Conservation (phyloP, 1,139 yeast species). For the Blastobotrys persicus region DNA sequence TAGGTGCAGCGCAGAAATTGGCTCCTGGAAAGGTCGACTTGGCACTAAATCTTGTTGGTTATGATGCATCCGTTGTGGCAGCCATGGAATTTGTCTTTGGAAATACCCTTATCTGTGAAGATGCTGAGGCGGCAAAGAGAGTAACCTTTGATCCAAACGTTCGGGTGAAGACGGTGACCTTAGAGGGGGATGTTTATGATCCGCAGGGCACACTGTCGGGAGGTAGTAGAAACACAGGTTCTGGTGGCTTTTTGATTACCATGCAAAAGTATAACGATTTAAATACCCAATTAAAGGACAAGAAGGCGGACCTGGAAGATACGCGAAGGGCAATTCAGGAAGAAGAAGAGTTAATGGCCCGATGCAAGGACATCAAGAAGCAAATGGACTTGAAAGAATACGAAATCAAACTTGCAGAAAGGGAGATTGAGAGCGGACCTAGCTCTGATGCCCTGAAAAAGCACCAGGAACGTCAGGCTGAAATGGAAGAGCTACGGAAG, state of each 20-base stretch:
- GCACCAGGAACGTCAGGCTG: conserved; percentile 48
- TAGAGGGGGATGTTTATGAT: conserved; percentile 92
- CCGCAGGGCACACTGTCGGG: conserved; percentile 97
- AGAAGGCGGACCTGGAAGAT: conserved; percentile 43
- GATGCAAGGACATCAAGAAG: conserved; percentile 60
- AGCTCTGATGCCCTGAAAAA: conserved; percentile 53
- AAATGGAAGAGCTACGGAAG: conserved; percentile 48
- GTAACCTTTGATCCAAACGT: conserved; percentile 85
- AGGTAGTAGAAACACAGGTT: conserved; percentile 63
- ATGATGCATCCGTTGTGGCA: conserved; percentile 61
- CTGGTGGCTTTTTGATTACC: conserved; percentile 52
- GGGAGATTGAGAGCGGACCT: conserved; percentile 60
- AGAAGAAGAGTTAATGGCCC: conserved; percentile 49
- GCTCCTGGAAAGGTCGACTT: conserved; percentile 86
- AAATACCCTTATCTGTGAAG: conserved; percentile 75
- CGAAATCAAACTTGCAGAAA: conserved; percentile 60
- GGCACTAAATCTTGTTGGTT: conserved; percentile 77
- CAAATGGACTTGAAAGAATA: conserved; percentile 65
- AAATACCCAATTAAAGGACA: conserved; percentile 41
- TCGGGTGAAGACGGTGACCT: conserved; percentile 80
- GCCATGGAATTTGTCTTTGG: conserved; percentile 97
- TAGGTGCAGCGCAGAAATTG: conserved; percentile 55
- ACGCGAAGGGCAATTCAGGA: conserved; percentile 45
- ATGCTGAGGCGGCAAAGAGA: conserved; percentile 81
- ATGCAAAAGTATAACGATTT: conserved; percentile 68